Conservation (phyloP, 2,329 filamentous ascomycete genomes). For the Cordyceps cicadae region DNA sequence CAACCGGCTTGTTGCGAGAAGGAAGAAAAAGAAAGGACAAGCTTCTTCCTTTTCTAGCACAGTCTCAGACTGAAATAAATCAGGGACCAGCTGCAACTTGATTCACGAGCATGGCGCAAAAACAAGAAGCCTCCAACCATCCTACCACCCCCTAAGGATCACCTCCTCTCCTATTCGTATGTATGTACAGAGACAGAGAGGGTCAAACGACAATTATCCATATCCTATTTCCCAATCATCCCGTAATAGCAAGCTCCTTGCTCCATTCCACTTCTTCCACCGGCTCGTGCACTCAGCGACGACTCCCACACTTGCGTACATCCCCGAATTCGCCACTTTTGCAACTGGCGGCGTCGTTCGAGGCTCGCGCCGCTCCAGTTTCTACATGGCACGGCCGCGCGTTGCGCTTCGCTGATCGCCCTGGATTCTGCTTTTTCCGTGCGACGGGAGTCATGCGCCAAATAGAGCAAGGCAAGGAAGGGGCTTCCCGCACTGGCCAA, state of each 20-base stretch:
- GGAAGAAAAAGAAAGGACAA: not conserved
- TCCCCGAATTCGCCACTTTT: conserved; percentile 1
- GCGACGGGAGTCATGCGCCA: not conserved
- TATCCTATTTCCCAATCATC: too few relatives aligned
- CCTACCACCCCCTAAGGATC: too few relatives aligned
- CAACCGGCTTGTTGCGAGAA: not conserved
- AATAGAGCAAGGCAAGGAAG: too few relatives aligned
- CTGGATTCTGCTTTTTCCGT: not conserved
- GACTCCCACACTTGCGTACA: not conserved
- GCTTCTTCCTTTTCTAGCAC: not conserved
- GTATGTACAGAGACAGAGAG: too few relatives aligned
- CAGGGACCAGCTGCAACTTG: not conserved
- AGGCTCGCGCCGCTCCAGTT: conserved; percentile 7
- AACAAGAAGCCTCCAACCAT: too few relatives aligned
- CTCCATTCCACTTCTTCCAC: not conserved
- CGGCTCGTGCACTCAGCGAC: not conserved
- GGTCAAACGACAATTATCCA: too few relatives aligned
- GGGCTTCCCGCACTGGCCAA: not conserved
- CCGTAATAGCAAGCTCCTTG: not conserved
- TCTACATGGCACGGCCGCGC: conserved; percentile 6
- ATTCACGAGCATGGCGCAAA: too few relatives aligned
- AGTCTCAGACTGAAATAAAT: not conserved
- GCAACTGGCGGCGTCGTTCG: not conserved
- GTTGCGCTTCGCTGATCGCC: conserved; percentile 1
- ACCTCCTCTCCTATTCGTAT: too few relatives aligned